phyloP scores from a whole-genome alignment of 1,284 basidiomycete species.

The Cutaneotrichosporon cavernicola region DNA sequence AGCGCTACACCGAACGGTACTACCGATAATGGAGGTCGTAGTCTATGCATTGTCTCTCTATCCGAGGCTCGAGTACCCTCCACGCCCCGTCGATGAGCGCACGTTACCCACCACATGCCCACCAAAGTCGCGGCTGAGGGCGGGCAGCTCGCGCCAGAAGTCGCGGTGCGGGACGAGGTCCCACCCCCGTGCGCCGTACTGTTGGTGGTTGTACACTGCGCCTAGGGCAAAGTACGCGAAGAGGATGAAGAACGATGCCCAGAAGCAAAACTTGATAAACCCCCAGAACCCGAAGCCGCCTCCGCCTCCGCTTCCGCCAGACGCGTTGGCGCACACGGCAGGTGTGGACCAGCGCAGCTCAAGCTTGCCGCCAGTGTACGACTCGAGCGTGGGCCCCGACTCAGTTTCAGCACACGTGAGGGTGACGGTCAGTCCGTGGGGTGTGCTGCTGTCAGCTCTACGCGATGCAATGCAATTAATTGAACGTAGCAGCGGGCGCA shows the following conservation, averaged over 20 bases:
- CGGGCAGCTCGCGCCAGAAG: slow-evolving; percentile 53
- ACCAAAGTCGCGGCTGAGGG: slow-evolving; percentile 43
- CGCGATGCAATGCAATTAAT: too few relatives aligned
- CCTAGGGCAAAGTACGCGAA: slow-evolving; percentile 50
- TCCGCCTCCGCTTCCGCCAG: slow-evolving; percentile 11
- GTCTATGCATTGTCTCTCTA: slow-evolving; percentile 7
- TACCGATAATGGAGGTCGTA: background rate
- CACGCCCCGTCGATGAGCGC: slow-evolving; percentile 35
- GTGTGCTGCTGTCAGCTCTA: slow-evolving; percentile 11
- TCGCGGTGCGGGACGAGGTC: slow-evolving; percentile 54
- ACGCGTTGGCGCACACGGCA: slow-evolving; percentile 41
- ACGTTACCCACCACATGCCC: slow-evolving; percentile 44
- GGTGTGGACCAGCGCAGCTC: slow-evolving; percentile 46
- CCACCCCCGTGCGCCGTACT: slow-evolving; percentile 52
- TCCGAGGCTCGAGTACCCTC: slow-evolving; percentile 38
- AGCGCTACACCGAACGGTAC: slow-evolving; percentile 9
- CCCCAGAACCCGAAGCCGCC: slow-evolving; percentile 31
- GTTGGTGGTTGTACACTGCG: slow-evolving; percentile 53
- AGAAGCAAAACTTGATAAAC: slow-evolving; percentile 45
- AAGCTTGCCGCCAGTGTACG: slow-evolving; percentile 40
- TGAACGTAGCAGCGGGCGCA: too few relatives aligned
- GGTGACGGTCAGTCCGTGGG: slow-evolving; percentile 10
- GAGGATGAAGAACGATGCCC: slow-evolving; percentile 37
- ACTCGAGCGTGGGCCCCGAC: slow-evolving; percentile 19
- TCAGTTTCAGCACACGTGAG: slow-evolving; percentile 25